Evolutionary conservation across 345 rosid genomes (phyloP).

Genomic region (Limnanthes douglasii): DNA sequence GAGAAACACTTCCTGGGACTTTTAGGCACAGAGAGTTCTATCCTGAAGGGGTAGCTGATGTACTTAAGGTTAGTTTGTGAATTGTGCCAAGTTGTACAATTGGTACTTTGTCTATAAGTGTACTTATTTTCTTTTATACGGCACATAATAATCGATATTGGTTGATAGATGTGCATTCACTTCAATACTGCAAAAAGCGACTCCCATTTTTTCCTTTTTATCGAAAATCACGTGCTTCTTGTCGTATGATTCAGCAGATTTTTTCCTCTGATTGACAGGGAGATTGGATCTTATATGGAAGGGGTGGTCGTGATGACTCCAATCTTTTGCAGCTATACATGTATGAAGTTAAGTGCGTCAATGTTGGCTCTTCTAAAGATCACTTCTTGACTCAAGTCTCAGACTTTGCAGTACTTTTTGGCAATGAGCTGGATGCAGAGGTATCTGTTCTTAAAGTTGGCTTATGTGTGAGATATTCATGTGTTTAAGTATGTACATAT

Average conservation of each 20-base stretch:
- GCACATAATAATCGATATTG: no score
- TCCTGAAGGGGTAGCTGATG: conserved; percentile 94
- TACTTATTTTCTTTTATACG: no score
- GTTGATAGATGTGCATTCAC: neutral
- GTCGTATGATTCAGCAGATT: conserved; percentile 1
- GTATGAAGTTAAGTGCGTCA: conserved; percentile 60
- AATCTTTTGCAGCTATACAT: conserved; percentile 46
- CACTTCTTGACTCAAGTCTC: conserved; percentile 75
- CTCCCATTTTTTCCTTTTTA: no score
- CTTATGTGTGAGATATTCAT: no score
- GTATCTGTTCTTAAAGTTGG: conserved; percentile 17
- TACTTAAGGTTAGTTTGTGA: conserved; percentile 53
- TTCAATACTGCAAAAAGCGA: no score
- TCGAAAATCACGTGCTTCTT: no score
- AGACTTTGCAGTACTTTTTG: conserved; percentile 81
- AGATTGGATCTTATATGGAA: conserved; percentile 87
- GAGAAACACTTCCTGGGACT: conserved; percentile 97
- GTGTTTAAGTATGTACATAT: no score
- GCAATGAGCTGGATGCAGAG: conserved; percentile 99
- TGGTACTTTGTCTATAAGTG: no score
- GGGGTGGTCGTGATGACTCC: conserved; percentile 34
- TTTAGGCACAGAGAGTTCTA: conserved; percentile 98
- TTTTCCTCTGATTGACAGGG: conserved; percentile 37
- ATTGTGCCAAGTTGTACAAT: no score
- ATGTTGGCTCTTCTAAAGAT: conserved; percentile 68